Conservation (phyloP, 495 filamentous ascomycete species). For the Penicillium cataractarum region DNA sequence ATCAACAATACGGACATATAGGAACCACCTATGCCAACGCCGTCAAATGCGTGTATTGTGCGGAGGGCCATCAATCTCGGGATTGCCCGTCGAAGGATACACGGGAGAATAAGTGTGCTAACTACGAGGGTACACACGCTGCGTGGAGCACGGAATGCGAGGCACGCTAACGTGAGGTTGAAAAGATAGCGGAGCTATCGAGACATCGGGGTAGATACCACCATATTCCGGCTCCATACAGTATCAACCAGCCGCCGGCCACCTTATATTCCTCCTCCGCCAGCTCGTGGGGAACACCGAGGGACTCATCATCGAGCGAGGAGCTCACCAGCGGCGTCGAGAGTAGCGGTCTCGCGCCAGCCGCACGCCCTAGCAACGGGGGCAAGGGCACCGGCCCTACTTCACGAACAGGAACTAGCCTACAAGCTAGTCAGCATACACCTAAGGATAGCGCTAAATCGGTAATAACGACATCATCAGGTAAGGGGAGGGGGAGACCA, state of each 20-base stretch:
- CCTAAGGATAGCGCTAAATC: not conserved
- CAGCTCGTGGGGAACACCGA: conserved; percentile 7
- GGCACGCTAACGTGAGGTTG: not conserved
- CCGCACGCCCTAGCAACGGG: not conserved
- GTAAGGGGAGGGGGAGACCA: not conserved
- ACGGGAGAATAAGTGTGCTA: conserved; percentile 3
- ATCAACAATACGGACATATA: conserved; percentile 11
- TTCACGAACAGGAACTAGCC: not conserved
- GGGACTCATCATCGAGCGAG: not conserved
- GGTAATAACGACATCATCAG: not conserved
- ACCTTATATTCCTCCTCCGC: not conserved
- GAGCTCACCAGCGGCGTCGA: not conserved
- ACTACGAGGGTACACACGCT: conserved; percentile 11
- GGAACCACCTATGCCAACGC: conserved; percentile 4
- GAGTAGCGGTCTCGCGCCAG: not conserved
- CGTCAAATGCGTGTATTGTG: not conserved
- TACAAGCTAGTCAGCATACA: not conserved
- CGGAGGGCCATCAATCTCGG: conserved; percentile 5
- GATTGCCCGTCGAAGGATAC: not conserved
- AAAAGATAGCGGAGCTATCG: not conserved
- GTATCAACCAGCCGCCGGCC: not conserved
- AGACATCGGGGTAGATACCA: not conserved
- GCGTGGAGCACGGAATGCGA: not conserved
- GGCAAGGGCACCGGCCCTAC: not conserved
- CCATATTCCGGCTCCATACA: not conserved